Evolutionary conservation across 495 filamentous ascomycete species (phyloP).

Genomic region (Aspergillus mulundensis): DNA sequence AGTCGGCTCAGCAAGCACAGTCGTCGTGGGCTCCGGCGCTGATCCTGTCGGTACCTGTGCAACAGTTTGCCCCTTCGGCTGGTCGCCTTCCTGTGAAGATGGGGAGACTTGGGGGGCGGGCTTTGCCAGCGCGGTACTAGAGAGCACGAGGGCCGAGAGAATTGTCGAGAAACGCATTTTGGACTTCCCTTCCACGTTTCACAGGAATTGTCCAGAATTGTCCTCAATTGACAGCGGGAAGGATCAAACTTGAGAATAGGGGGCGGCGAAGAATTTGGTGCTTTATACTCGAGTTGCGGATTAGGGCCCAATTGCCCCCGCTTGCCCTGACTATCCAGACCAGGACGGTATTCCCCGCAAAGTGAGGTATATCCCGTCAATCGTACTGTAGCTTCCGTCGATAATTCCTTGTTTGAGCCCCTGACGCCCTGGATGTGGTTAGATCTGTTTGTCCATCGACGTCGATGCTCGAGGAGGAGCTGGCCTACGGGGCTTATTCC

Average conservation of each 20-base stretch:
- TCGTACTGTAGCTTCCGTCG: conserved; percentile 4
- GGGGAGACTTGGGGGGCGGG: conserved; percentile 19
- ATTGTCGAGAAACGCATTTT: conserved; percentile 32
- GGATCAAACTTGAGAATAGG: conserved; percentile 1
- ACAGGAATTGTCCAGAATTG: conserved; percentile 15
- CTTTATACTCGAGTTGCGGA: conserved; percentile 22
- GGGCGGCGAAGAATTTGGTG: conserved; percentile 7
- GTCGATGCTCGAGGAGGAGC: not conserved
- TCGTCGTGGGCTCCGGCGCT: conserved; percentile 5
- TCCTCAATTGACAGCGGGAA: conserved; percentile 15
- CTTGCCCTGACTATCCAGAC: conserved; percentile 15
- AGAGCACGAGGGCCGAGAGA: conserved; percentile 31
- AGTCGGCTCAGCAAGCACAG: conserved; percentile 8
- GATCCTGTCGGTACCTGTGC: conserved; percentile 10
- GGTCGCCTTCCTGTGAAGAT: conserved; percentile 13
- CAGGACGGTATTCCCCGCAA: conserved; percentile 25
- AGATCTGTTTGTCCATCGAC: not conserved
- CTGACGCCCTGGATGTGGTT: not conserved
- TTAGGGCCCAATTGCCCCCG: not conserved
- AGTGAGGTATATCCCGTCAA: conserved; percentile 17
- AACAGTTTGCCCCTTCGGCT: conserved; percentile 11
- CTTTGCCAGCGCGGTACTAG: conserved; percentile 26
- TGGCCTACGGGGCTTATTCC: conserved; percentile 15
- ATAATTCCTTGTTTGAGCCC: conserved; percentile 9
- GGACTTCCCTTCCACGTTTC: conserved; percentile 13